Base-by-base conservation (phyloP, 2,329 filamentous ascomycete species). In the Pseudogymnoascus sp. region DNA sequence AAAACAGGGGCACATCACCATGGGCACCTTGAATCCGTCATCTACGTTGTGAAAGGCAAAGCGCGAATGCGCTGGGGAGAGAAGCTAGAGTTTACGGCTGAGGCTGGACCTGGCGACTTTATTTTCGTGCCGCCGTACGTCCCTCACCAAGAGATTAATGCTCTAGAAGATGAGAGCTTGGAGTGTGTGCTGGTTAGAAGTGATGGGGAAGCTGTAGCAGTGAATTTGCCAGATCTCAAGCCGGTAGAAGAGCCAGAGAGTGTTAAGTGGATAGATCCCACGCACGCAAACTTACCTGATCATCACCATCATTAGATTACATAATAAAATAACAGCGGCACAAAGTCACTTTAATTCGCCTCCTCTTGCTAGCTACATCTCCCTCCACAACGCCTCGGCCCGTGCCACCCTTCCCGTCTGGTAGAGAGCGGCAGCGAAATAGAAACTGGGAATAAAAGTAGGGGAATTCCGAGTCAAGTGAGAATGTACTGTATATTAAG, bases 71-170 rank as follows among this genome's bases (percentile, higher is more conserved):
- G 75, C 6, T 77, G 76, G 76, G 76, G 76, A 30, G 73, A 75
- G 65, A 73, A 71, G 58, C 65, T 78, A 59, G 73, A 77, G 66
- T 78, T 75, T 65, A 75, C 72, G 1, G 75, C 76, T 28, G 75
- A 77, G 67, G 75, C 75, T 20, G 75, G 76, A 15, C 75, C 75
- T 2, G 76, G 76, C 2, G 75, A 77, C 63, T 78, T 77, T 64
- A 77, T 78, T 60, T 78, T 74, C 64, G 75, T 78, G 28, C 75
- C 76, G 37, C 75, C 75, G 1, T 77, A 73, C 62, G 74, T 75
- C 41, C 75, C 75, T 38, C 75, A 78, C 67, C 75, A 78, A 67
- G 75, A 77, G 70, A 77, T 77, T 66, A 78, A 77, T 65, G 75
- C 75, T 4, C 68, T 66, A 35, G 71, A 71, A 60, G 70, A 76